These are phyloP conservation scores for Rhamnella rubrinervis DNA, from an alignment of 331 rosid genomes.

Conservation along the genomic window DNA sequence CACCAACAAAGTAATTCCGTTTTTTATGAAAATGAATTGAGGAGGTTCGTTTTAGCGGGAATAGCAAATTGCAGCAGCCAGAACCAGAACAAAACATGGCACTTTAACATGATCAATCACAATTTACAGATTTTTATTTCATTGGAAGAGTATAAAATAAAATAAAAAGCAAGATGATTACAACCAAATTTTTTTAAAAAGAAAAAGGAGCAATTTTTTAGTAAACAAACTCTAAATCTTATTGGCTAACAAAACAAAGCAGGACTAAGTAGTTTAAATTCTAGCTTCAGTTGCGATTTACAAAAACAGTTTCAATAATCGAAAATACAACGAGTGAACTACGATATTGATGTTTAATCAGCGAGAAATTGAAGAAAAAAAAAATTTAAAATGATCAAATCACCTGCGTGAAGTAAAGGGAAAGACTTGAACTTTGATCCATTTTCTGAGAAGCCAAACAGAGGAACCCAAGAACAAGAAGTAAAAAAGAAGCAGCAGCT, in stretches of 20 bases:
- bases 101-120: neutral
- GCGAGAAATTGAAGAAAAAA: constrained; percentile 6
- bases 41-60: neutral
- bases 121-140: neutral
- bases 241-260: neutral
- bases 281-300: neutral
- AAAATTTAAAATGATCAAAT: constrained; percentile 17
- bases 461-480: neutral
- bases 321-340: neutral
- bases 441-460: constrained; percentile 24
- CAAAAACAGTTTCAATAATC: neutral
- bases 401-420: constrained; percentile 26
- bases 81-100: neutral
- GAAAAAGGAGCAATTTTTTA: no score
- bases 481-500: neutral
- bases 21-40: neutral
- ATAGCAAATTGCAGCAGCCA: neutral
- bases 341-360: constrained; percentile 6
- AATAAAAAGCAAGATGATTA: no score
- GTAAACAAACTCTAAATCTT: neutral
- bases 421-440: constrained; percentile 3
- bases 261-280: neutral
- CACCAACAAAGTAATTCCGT: neutral
- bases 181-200: no score
- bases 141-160: no score